A percentile compares a stretch with the other conserved stretches of the same genome.
phyloP scores from a whole-genome alignment of 2,329 filamentous ascomycete species.

The Zymoseptoria passerinii region DNA sequence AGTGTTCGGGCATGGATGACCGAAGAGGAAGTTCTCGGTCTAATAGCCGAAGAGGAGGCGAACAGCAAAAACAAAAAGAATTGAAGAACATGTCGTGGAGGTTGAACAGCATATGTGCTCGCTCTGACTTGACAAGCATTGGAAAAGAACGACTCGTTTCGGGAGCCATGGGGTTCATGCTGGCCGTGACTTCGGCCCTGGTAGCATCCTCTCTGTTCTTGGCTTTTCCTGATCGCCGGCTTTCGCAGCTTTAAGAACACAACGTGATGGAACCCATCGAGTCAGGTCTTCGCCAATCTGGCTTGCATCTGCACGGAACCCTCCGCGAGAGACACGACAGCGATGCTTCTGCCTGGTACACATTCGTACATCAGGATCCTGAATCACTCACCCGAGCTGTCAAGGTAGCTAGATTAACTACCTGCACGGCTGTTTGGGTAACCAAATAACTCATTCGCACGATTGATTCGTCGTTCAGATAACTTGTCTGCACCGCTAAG shows the following conservation, averaged over 20 bases:
- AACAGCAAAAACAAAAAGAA: constrained; percentile 9
- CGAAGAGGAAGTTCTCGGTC: constrained; percentile 62
- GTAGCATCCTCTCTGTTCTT: background rate
- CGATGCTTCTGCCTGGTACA: background rate
- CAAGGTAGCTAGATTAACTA: background rate
- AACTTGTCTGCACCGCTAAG: background rate
- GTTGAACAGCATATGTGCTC: background rate
- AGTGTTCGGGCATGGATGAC: constrained; percentile 70
- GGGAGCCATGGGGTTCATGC: background rate
- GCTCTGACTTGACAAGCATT: background rate
- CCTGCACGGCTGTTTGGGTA: background rate
- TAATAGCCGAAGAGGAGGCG: constrained; percentile 35
- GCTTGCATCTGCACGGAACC: background rate
- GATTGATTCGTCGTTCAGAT: background rate
- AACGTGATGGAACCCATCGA: background rate
- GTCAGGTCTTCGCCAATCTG: background rate
- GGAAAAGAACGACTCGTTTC: background rate
- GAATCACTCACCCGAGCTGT: background rate
- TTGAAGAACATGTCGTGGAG: background rate
- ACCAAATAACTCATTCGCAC: too few species aligned
- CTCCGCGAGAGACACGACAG: background rate
- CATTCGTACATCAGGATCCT: background rate
- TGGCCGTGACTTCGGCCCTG: background rate
- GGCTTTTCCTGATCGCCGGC: background rate
- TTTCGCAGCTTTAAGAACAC: background rate